A percentile compares a stretch with the other conserved stretches of the same genome.
Evolutionary conservation across 768 basidiomycete species (phyloP).

Genomic region (Saitozyma sp.): DNA sequence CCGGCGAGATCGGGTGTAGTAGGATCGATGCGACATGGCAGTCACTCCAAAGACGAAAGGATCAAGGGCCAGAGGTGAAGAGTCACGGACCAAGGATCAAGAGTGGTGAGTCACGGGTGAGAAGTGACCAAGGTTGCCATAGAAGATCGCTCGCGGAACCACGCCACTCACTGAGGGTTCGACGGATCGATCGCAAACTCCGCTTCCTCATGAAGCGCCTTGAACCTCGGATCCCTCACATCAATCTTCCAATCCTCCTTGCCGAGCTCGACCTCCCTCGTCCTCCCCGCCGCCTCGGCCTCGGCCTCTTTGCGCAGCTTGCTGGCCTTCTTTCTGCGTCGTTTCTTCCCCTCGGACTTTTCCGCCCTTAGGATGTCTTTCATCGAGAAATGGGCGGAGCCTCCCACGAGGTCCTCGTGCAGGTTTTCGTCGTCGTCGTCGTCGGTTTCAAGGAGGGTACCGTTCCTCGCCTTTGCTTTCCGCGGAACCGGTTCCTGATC

Average conservation of each 20-base stretch:
- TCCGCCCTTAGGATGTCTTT: conserved; percentile 84
- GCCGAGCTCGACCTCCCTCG: conserved; percentile 62
- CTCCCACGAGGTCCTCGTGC: conserved; percentile 5
- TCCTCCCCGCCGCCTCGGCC: conserved; percentile 47
- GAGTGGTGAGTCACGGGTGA: not conserved
- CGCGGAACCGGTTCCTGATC: not conserved
- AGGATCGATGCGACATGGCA: not conserved
- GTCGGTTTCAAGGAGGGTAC: not conserved
- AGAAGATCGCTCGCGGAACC: conserved; percentile 16
- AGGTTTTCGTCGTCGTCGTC: not conserved
- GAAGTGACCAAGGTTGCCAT: too few relatives aligned
- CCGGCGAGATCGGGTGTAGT: too few relatives aligned
- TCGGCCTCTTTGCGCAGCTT: conserved; percentile 58
- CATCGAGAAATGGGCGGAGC: conserved; percentile 68
- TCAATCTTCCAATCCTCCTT: conserved; percentile 74
- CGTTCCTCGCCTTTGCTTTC: not conserved
- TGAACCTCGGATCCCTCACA: conserved; percentile 84
- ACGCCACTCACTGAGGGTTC: conserved; percentile 75
- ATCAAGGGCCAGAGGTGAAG: not conserved
- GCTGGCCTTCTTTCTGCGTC: conserved; percentile 56
- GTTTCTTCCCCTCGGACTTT: conserved; percentile 59
- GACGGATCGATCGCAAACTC: conserved; percentile 93
- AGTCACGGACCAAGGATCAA: not conserved
- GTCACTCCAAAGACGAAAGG: not conserved
- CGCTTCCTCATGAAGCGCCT: conserved; percentile 80